Base-by-base conservation (phyloP, 208 protist genomes). In the Trypanosomatidae sp. region DNA sequence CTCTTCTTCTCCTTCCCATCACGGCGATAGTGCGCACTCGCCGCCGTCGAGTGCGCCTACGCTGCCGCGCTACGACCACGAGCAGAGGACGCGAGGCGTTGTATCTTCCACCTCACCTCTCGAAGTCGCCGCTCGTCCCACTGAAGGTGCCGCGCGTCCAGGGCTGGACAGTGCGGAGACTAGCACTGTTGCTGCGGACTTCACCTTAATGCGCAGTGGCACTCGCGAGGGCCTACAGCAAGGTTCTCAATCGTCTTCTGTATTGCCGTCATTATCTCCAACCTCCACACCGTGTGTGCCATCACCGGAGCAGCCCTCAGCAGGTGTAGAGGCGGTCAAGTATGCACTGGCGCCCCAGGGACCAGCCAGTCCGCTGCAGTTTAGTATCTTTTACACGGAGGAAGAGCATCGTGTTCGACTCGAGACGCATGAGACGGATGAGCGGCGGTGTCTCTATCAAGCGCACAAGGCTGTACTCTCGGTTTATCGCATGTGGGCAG, bases 321-420 rank as follows among this genome's bases (percentile, higher is more conserved):
- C 44, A 3, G 72, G 66, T 47, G 25, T 41, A 10, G 76, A 69
- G 13, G 44, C 56, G 30, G 65, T 58, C 44, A 56, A 62, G 56
- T 19, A 30, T 13, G 33, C 62, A 28, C 12, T 30, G 55, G 0
- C 13, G 39, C 44, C 5, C 13, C 60, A 17, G n/a, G 12, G 17
- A 19, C 47, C 58, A 30, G 13, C 44, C 43, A 69, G 17, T 30
- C 33, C 78, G 36, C 64, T 67, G 33, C 67, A 47, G 6, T 84
- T 72, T 41, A 30, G 59, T 30, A 47, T 74, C 2, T 30, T 39
- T 7, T 78, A 79, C 74, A 74, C 28, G 6, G 83, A 87, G 73
- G 79, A 79, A 36, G 78, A 76, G 62, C 79, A 74, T 7, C 75
- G 83, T 0, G 83, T 80, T 52, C 62, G 53, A 39, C 70, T 84